Conservation (phyloP, 2,329 filamentous ascomycete species). For the Nannizziopsis arthrosporioides region DNA sequence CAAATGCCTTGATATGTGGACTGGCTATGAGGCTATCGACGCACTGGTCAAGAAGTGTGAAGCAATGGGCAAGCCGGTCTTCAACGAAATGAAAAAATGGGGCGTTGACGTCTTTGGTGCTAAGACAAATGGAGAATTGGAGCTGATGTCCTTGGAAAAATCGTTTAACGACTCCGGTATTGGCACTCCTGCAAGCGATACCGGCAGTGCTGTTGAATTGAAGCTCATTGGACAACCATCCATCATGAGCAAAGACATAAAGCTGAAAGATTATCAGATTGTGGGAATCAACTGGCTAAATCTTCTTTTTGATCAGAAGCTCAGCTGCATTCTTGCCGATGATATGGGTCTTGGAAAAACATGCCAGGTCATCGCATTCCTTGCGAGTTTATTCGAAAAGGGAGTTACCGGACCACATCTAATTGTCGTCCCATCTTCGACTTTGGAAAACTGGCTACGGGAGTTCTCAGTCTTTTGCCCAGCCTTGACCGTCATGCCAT, state of each 20-base stretch:
- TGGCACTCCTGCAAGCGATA: slow-evolving; percentile 48
- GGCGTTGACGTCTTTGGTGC: slow-evolving; percentile 53
- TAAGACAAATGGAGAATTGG: slow-evolving; percentile 49
- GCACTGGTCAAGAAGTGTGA: slow-evolving; percentile 68
- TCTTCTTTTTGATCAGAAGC: slow-evolving; percentile 63
- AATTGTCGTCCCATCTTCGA: slow-evolving; percentile 84
- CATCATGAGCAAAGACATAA: slow-evolving; percentile 62
- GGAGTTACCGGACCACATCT: slow-evolving; percentile 61
- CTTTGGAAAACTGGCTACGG: slow-evolving; percentile 86
- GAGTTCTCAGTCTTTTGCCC: slow-evolving; percentile 86
- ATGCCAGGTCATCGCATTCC: slow-evolving; percentile 85
- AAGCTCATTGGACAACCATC: slow-evolving; percentile 55
- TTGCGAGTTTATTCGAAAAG: slow-evolving; percentile 68
- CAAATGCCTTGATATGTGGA: slow-evolving; percentile 59
- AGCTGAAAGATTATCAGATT: slow-evolving; percentile 85
- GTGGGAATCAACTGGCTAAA: slow-evolving; percentile 92
- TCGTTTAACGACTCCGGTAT: slow-evolving; percentile 53
- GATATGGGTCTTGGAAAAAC: slow-evolving; percentile 97
- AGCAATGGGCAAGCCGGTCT: slow-evolving; percentile 54
- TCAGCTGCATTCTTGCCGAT: slow-evolving; percentile 87
- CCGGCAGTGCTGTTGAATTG: slow-evolving; percentile 28
- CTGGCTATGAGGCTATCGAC: slow-evolving; percentile 72
- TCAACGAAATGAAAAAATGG: slow-evolving; percentile 55
- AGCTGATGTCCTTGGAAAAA: slow-evolving; percentile 45
- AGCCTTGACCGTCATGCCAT: slow-evolving; percentile 56